Conservation (phyloP, 1,284 basidiomycete species). For the Porogramme epimiltina region DNA sequence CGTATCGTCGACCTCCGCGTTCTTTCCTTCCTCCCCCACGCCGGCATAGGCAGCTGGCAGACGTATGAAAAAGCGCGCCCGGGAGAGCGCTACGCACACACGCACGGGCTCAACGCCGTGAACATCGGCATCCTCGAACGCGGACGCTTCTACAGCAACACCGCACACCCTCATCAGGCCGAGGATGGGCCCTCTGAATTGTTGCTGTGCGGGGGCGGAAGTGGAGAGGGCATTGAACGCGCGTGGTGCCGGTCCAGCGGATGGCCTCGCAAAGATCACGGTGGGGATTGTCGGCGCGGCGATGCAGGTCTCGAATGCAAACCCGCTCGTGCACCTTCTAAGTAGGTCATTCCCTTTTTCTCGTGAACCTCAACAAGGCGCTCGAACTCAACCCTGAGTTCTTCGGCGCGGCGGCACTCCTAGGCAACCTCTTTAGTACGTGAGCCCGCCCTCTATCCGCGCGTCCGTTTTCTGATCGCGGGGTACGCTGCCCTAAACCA, state of each 20-base stretch:
- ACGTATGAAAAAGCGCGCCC: slow-evolving; percentile 67
- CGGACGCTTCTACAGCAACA: slow-evolving; percentile 81
- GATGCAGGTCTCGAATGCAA: slow-evolving; percentile 80
- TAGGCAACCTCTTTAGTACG: slow-evolving; percentile 81
- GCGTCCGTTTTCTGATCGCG: background rate
- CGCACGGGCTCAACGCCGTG: slow-evolving; percentile 92
- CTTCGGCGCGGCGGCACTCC: slow-evolving; percentile 74
- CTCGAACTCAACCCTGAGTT: slow-evolving; percentile 64
- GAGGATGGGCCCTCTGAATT: slow-evolving; percentile 75
- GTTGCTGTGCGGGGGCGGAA: background rate
- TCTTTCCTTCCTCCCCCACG: slow-evolving; percentile 93
- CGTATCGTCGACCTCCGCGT: slow-evolving; percentile 90
- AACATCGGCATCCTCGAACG: slow-evolving; percentile 86
- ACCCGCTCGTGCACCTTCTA: slow-evolving; percentile 93
- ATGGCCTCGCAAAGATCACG: slow-evolving; percentile 70
- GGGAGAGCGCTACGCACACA: slow-evolving; percentile 67
- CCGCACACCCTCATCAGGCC: slow-evolving; percentile 66
- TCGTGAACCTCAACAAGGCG: slow-evolving; percentile 73
- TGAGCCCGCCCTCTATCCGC: background rate
- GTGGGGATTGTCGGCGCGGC: slow-evolving; percentile 62
- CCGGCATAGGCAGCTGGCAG: slow-evolving; percentile 89
- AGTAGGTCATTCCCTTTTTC: slow-evolving; percentile 82
- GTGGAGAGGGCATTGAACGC: background rate
- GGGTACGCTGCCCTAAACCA: slow-evolving; percentile 75
- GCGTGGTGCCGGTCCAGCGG: slow-evolving; percentile 62